These are phyloP conservation scores for Lenzites betulinus DNA, from an alignment of 768 basidiomycete genomes.

Conservation along the genomic window DNA sequence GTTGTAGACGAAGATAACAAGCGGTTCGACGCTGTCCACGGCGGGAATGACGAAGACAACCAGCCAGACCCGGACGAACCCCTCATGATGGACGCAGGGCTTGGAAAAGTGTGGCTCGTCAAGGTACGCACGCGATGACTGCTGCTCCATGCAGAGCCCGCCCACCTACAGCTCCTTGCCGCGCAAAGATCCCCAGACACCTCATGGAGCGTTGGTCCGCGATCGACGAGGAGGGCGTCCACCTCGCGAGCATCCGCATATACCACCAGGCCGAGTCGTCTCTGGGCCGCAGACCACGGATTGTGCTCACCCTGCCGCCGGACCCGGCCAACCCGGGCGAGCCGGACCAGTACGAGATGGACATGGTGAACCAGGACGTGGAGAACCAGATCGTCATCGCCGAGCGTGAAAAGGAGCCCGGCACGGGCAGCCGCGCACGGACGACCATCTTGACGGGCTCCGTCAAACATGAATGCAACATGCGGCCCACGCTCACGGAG, in stretches of 20 bases:
- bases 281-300: conserved; percentile 54
- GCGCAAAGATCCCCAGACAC: conserved; percentile 75
- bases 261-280: conserved; percentile 54
- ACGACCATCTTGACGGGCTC: conserved; percentile 79
- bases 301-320: conserved; percentile 67
- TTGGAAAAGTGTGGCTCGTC: conserved; percentile 81
- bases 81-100: conserved; percentile 75
- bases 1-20: conserved; percentile 63
- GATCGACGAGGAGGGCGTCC: conserved; percentile 70
- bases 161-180: not conserved
- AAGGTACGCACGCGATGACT: conserved; percentile 54
- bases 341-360: conserved; percentile 77
- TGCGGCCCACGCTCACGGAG: conserved; percentile 68
- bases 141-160: not conserved
- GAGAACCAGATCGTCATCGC: conserved; percentile 88
- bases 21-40: conserved; percentile 58
- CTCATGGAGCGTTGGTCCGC: conserved; percentile 86
- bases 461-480: conserved; percentile 79
- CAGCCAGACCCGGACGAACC: conserved; percentile 82
- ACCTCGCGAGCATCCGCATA: conserved; percentile 84
- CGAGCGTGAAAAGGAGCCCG: conserved; percentile 70
- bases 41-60: conserved; percentile 54
- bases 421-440: conserved; percentile 55
- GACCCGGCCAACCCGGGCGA: conserved; percentile 46
- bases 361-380: conserved; percentile 82